A percentile compares a stretch with the other conserved stretches of the same genome.
phyloP scores from a whole-genome alignment of 306 rosid genomes.

The Castanospermum australe region DNA sequence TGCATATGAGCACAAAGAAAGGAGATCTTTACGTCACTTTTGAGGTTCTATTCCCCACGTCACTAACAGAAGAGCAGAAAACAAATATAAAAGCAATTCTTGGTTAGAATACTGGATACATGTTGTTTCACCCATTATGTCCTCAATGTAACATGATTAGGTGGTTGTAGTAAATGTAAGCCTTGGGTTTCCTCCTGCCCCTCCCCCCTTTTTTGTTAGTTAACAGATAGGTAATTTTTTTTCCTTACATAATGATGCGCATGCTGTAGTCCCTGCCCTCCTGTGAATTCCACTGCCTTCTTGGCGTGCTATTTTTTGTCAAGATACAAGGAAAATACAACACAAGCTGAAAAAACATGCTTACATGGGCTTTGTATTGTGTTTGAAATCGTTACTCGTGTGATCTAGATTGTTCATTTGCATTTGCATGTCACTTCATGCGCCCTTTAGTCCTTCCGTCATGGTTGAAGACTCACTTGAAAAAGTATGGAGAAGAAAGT shows the following conservation, averaged over 20 bases:
- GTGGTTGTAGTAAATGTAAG: slow-evolving; percentile 20
- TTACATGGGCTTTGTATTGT: neutral
- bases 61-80: slow-evolving; percentile 82
- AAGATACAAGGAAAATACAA: neutral
- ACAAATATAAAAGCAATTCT: slow-evolving; percentile 66
- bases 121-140: slow-evolving; percentile 8
- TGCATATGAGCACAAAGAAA: slow-evolving; percentile 83
- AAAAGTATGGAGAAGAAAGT: neutral
- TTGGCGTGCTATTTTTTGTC: neutral
- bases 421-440: neutral
- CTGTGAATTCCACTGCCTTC: neutral
- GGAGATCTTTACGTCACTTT: slow-evolving; percentile 82
- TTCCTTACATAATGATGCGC: neutral
- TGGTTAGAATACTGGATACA: slow-evolving; percentile 50
- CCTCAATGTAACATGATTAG: slow-evolving; percentile 31
- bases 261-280: neutral
- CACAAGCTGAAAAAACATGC: neutral
- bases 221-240: neutral
- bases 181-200: slow-evolving; percentile 17
- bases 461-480: neutral
- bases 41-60: slow-evolving; percentile 87
- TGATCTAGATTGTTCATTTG: neutral
- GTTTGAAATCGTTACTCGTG: neutral
- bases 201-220: neutral
- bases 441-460: neutral